Conservation (phyloP, 177 flowering plant species). For the Vitis hybrid region DNA sequence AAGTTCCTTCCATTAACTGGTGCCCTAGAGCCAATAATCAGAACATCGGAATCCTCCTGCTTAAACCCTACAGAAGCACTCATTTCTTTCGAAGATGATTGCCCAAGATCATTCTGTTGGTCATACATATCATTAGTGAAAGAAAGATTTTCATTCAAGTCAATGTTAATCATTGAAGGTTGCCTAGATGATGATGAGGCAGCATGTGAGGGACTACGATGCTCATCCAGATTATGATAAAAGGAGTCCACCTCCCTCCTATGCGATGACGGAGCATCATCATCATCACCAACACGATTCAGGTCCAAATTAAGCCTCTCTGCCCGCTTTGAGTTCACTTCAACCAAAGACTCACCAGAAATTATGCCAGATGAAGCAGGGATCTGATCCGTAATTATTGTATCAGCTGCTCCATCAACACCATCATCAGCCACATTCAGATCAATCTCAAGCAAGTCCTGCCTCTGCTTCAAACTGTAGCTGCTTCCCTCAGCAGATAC, state of each 20-base stretch:
- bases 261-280: background rate
- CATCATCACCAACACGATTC: background rate
- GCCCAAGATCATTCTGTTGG: background rate
- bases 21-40: too few relatives aligned
- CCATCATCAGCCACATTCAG: conserved; percentile 1
- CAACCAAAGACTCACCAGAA: conserved; percentile 1
- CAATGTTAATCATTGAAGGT: background rate
- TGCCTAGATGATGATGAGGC: background rate
- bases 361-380: background rate
- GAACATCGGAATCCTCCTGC: too few relatives aligned
- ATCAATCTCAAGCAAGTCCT: background rate
- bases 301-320: conserved; percentile 2
- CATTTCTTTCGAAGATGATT: background rate
- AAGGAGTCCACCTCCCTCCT: background rate
- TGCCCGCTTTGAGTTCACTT: conserved; percentile 1
- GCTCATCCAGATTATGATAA: background rate
- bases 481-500: background rate
- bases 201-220: background rate
- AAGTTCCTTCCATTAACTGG: too few relatives aligned
- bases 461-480: conserved; percentile 1
- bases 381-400: background rate
- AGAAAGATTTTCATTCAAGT: conserved; percentile 4
- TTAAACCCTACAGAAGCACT: background rate
- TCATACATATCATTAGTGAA: background rate
- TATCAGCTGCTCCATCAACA: background rate